Percentiles rank a stretch among this genome's conserved stretches.
Conservation (phyloP, 2,329 filamentous ascomycete species). For the Fusarium lateritium region DNA sequence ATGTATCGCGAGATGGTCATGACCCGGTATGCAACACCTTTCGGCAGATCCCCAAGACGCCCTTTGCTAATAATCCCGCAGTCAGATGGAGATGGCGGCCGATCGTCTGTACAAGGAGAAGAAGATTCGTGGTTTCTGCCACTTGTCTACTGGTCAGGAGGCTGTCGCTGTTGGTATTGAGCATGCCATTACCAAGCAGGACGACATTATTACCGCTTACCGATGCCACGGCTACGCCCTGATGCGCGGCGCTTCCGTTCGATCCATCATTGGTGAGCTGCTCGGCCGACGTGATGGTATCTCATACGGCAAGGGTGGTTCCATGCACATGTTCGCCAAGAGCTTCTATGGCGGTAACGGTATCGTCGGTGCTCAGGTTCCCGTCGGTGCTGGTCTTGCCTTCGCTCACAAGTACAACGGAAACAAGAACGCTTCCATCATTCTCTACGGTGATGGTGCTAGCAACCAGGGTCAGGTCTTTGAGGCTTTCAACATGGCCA, state of each 20-base stretch:
- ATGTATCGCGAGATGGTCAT: slow-evolving; percentile 99
- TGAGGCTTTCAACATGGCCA: slow-evolving; percentile 99
- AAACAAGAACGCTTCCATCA: slow-evolving; percentile 87
- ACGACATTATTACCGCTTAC: slow-evolving; percentile 98
- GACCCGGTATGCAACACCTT: slow-evolving; percentile 77
- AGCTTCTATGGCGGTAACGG: slow-evolving; percentile 99
- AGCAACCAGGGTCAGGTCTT: slow-evolving; percentile 99
- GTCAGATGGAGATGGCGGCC: slow-evolving; percentile 99
- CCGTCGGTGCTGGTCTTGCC: slow-evolving; percentile 94
- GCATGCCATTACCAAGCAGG: slow-evolving; percentile 90
- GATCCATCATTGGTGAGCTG: slow-evolving; percentile 95
- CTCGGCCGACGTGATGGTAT: slow-evolving; percentile 96
- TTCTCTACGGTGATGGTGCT: slow-evolving; percentile 97
- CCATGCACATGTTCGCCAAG: slow-evolving; percentile 99
- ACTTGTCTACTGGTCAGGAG: slow-evolving; percentile 97
- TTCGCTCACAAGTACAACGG: slow-evolving; percentile 97
- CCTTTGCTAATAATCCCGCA: slow-evolving; percentile 60
- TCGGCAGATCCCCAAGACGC: neutral
- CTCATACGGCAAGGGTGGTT: slow-evolving; percentile 98
- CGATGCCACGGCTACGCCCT: slow-evolving; percentile 98
- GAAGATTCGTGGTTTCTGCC: slow-evolving; percentile 99
- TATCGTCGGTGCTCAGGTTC: slow-evolving; percentile 98
- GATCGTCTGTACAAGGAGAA: slow-evolving; percentile 99
- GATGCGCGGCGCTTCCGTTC: slow-evolving; percentile 93
- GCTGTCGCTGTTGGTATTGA: slow-evolving; percentile 97